Evolutionary conservation across 140 eudicot species (phyloP), one percentile per base, ranked within the genome.

Genomic region (Senecio squalidus): DNA sequence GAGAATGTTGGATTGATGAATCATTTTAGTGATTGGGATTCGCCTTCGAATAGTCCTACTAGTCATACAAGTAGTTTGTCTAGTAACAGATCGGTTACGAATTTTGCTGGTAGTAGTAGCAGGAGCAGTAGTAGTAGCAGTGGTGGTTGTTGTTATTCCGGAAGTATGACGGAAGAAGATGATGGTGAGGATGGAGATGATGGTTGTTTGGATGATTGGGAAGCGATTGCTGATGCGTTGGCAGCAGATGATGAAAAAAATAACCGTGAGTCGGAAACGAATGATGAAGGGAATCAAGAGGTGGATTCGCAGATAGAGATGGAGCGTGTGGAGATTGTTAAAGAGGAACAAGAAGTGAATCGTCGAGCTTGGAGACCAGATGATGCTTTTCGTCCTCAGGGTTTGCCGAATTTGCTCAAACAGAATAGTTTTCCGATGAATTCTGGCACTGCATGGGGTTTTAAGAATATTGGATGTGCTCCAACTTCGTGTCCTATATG

Each of bases 131-230:
- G 41, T 14, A 43, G 72, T 50, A 68, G 82, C 62, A 71, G 84
- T 66, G 75, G 79, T 30, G 82, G 84, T 0, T 71, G 80, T 6
- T 72, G 76, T 63, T 70, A 36, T 55, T 78, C 88, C 0, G 77
- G 75, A 7, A 77, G 73, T 30, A 27, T 84, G 16, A 84, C 81
- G 3, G 95, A 80, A 47, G 93, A 86, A 34, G 94, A 80, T 27
- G 92, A 86, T 31, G 84, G 78, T 16, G 84, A 80, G 41, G 85
- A 78, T 57, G 88, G 33, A 7, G 46, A 73, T 24, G 79, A 76
- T 67, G 85, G 48, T 6, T 78, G 86, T 22, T 78, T 78, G 81
- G 90, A 82, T 70, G 95, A 85, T 54, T 85, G 95, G 95, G 95
- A 85, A 58, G 77, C 90, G 2, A 62, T 85, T 30, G 95, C 95